These are phyloP conservation scores for Bipolaris sorokiniana DNA, from an alignment of 2,329 filamentous ascomycete genomes.

Conservation along the genomic window DNA sequence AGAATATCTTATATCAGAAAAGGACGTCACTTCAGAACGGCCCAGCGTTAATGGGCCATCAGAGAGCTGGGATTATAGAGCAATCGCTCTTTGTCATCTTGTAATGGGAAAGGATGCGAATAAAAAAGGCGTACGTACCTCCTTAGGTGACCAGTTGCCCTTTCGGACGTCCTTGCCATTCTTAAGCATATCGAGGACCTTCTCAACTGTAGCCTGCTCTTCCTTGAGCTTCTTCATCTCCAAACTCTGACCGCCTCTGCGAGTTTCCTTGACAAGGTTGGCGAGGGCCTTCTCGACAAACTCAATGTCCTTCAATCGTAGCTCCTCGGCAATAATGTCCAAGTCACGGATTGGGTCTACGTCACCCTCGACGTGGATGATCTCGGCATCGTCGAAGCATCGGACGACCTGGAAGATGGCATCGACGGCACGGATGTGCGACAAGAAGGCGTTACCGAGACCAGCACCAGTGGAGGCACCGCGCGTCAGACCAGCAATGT, in stretches of 20 bases:
- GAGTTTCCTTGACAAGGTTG: constrained; percentile 89
- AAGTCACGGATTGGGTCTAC: constrained; percentile 94
- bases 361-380: constrained; percentile 99
- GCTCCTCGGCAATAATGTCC: constrained; percentile 94
- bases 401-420: constrained; percentile 97
- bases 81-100: constrained; percentile 99
- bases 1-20: constrained; percentile 63
- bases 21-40: constrained; percentile 84
- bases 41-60: constrained; percentile 84
- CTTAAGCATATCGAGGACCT: constrained; percentile 81
- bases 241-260: constrained; percentile 89
- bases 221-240: constrained; percentile 98
- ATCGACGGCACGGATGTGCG: constrained; percentile 97
- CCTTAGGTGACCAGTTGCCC: constrained; percentile 86
- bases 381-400: constrained; percentile 98
- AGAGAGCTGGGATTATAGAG: constrained; percentile 99
- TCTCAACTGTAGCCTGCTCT: constrained; percentile 91
- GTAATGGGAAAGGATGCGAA: constrained; percentile 47
- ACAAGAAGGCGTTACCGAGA: constrained; percentile 97
- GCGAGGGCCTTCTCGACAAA: constrained; percentile 96
- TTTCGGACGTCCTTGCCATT: constrained; percentile 93
- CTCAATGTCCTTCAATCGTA: constrained; percentile 98
- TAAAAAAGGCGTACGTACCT: constrained; percentile 70
- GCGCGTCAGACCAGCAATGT: constrained; percentile 95
- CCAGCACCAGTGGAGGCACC: constrained; percentile 97